Percentiles rank a stretch among this genome's conserved stretches.
phyloP scores from a whole-genome alignment of 2,329 filamentous ascomycete species.

The Arthrobotrys musiformis region DNA sequence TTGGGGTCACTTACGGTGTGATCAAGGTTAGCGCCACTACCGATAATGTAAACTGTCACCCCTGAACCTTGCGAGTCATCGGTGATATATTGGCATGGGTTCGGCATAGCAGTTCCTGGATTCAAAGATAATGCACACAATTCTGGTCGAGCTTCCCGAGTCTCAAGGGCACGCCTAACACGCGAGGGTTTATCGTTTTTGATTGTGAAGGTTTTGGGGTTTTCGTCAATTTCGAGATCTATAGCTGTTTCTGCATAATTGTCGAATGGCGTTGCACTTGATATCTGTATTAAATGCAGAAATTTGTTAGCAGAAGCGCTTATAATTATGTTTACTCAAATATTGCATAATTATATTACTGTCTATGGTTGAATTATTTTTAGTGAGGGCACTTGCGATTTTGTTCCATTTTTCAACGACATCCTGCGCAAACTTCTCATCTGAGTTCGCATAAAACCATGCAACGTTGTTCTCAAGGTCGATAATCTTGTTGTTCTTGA shows the following conservation, averaged over 20 bases:
- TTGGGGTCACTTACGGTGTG: not conserved
- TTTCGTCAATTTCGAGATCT: not conserved
- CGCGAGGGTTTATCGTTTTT: not conserved
- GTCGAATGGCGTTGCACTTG: not conserved
- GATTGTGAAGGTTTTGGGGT: not conserved
- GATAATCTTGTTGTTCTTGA: not conserved
- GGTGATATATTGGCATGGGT: constrained; percentile 1
- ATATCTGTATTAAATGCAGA: not conserved
- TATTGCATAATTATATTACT: no score
- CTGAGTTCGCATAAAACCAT: not conserved
- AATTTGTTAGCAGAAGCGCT: not conserved
- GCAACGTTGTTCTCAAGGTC: not conserved
- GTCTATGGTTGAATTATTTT: no score
- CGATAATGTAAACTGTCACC: constrained; percentile 1
- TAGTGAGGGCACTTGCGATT: no score
- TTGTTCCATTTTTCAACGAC: not conserved
- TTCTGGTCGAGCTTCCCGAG: not conserved
- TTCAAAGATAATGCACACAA: not conserved
- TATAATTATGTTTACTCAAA: no score
- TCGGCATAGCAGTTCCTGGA: not conserved
- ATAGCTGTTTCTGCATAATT: not conserved
- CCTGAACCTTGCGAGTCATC: not conserved
- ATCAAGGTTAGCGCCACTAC: not conserved
- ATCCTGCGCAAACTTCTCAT: not conserved
- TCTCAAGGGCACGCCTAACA: not conserved